phyloP scores from a whole-genome alignment of 345 rosid genomes.

The Citrus medica region DNA sequence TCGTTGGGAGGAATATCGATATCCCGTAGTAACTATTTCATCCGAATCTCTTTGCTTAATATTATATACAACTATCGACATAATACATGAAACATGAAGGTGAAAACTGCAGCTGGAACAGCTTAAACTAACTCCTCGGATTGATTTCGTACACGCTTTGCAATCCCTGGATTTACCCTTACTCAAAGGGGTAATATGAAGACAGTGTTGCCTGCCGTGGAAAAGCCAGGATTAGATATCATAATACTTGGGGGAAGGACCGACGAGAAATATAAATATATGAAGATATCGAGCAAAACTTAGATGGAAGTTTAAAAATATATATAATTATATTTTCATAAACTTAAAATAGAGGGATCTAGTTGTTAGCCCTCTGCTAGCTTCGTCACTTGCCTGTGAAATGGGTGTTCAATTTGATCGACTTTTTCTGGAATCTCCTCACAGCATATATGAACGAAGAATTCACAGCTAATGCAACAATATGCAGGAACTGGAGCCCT shows the following conservation, averaged over 20 bases:
- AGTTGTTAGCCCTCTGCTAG: too few species aligned
- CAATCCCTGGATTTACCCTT: neutral
- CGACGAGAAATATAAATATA: too few species aligned
- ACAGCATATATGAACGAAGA: neutral
- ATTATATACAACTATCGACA: neutral
- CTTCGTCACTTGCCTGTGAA: neutral
- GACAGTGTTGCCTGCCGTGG: neutral
- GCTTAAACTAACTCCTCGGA: neutral
- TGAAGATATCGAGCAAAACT: too few species aligned
- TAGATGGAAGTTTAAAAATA: too few species aligned
- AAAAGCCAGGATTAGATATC: too few species aligned
- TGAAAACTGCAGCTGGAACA: neutral
- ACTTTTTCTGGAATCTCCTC: neutral
- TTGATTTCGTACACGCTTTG: neutral
- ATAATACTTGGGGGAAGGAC: too few species aligned
- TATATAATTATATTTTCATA: too few species aligned
- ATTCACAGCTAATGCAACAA: neutral
- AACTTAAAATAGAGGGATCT: too few species aligned
- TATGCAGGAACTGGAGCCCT: neutral
- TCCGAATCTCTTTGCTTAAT: too few species aligned
- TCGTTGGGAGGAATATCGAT: too few species aligned
- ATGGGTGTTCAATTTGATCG: neutral
- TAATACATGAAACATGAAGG: neutral
- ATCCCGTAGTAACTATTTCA: too few species aligned
- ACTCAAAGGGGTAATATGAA: neutral